Percentiles rank a stretch among this genome's conserved stretches.
Evolutionary conservation across 2,329 filamentous ascomycete species (phyloP).

Genomic region (Trichophyton benhamiae): DNA sequence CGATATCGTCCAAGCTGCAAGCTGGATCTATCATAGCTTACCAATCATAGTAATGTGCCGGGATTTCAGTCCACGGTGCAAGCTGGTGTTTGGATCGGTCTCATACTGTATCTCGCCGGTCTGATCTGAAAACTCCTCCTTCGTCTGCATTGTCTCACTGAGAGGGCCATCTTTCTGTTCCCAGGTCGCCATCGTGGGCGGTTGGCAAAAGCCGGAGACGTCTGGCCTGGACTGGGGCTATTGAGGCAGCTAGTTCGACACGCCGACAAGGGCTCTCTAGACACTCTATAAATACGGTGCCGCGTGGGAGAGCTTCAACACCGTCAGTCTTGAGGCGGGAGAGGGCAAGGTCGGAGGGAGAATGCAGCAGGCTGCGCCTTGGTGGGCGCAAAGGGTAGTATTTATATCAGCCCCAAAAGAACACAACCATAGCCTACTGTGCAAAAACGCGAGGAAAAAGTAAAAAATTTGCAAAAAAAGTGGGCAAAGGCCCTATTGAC

Average conservation of each 20-base stretch:
- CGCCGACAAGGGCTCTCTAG: not conserved
- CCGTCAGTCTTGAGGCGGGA: not conserved
- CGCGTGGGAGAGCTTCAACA: not conserved
- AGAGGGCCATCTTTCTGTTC: slow-evolving; percentile 11
- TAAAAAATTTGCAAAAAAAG: not conserved
- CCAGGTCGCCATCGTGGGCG: slow-evolving; percentile 10
- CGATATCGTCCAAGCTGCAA: not conserved
- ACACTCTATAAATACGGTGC: not conserved
- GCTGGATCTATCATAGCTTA: slow-evolving; percentile 27
- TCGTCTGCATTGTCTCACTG: slow-evolving; percentile 7
- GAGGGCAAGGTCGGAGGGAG: not conserved
- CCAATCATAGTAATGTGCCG: slow-evolving; percentile 49
- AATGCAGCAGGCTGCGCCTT: no score
- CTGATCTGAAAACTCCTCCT: slow-evolving; percentile 7
- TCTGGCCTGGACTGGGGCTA: no score
- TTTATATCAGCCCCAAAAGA: not conserved
- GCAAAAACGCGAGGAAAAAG: not conserved
- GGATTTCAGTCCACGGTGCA: slow-evolving; percentile 38
- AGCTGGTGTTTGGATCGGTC: slow-evolving; percentile 16
- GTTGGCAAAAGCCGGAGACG: slow-evolving; percentile 10
- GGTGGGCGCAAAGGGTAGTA: not conserved
- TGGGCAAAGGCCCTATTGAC: not conserved
- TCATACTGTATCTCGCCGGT: slow-evolving; percentile 14
- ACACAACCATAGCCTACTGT: not conserved
- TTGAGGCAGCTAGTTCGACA: slow-evolving; percentile 7